A percentile compares a stretch with the other conserved stretches of the same genome.
phyloP scores from a whole-genome alignment of 208 protist genomes.

The Tritrichomonas musculus region DNA sequence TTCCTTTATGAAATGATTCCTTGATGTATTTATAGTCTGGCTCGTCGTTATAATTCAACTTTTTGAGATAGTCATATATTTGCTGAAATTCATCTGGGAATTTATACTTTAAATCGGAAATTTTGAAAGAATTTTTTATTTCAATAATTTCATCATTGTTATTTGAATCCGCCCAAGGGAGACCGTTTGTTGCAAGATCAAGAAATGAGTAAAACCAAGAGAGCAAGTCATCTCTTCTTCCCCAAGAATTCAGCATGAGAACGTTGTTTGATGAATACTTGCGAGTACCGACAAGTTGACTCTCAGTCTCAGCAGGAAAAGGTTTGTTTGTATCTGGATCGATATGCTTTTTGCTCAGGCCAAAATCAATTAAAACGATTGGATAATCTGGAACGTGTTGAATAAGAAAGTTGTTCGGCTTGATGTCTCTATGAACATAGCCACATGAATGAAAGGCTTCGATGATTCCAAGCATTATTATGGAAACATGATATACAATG shows the following conservation, averaged over 20 bases:
- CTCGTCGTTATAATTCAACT: too few species aligned
- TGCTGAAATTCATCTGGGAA: too few species aligned
- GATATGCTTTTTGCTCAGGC: not conserved
- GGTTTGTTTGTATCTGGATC: not conserved
- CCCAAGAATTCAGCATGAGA: not conserved
- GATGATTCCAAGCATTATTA: not conserved
- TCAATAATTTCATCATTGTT: too few species aligned
- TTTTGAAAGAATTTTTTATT: too few species aligned
- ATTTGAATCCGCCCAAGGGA: not conserved
- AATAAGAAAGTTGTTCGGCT: not conserved
- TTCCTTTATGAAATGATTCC: too few species aligned
- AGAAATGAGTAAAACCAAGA: not conserved
- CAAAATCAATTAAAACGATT: conserved; percentile 29
- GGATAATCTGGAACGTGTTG: not conserved
- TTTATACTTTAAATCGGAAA: too few species aligned
- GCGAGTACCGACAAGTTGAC: not conserved
- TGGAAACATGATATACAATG: not conserved
- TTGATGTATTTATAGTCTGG: too few species aligned
- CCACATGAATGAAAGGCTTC: not conserved
- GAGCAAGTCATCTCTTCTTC: not conserved
- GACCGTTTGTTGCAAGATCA: not conserved
- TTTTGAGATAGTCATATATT: too few species aligned
- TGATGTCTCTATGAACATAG: not conserved
- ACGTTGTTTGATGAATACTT: not conserved
- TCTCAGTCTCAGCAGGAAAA: not conserved